Conservation (phyloP, 1,284 basidiomycete species). For the Sporisorium graminicola region DNA sequence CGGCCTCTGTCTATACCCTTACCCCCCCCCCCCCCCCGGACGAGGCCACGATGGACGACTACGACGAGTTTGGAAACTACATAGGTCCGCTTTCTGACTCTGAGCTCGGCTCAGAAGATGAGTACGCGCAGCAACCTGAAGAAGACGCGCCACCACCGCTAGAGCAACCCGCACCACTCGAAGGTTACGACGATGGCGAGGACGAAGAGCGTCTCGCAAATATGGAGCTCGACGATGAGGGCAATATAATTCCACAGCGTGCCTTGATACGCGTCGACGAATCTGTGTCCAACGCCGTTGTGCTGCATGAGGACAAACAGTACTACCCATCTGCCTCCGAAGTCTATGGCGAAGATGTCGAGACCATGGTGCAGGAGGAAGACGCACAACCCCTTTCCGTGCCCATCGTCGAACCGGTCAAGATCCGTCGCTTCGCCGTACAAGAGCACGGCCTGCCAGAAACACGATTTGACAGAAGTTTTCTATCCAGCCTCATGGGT, state of each 20-base stretch:
- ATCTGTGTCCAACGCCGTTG: conserved; percentile 80
- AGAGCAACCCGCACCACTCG: conserved; percentile 71
- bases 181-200: conserved; percentile 78
- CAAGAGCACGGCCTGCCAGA: conserved; percentile 62
- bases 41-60: conserved; percentile 59
- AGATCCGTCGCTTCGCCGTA: conserved; percentile 89
- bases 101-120: conserved; percentile 53
- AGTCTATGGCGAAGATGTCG: conserved; percentile 92
- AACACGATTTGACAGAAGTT: conserved; percentile 74
- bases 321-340: conserved; percentile 95
- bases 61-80: conserved; percentile 70
- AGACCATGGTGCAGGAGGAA: conserved; percentile 97
- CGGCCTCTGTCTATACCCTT: conserved; percentile 24
- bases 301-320: conserved; percentile 97
- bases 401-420: conserved; percentile 94
- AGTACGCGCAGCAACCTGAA: conserved; percentile 15
- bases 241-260: conserved; percentile 35
- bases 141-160: conserved; percentile 14
- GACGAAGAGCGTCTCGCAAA: conserved; percentile 20
- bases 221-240: conserved; percentile 73
- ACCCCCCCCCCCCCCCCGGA: too few species aligned
- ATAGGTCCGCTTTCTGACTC: conserved; percentile 69
- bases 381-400: conserved; percentile 94
- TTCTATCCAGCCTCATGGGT: conserved; percentile 88
- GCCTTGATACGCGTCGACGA: conserved; percentile 65